Evolutionary conservation across 2,329 filamentous ascomycete species (phyloP).

Genomic region (Aureobasidium vineae): DNA sequence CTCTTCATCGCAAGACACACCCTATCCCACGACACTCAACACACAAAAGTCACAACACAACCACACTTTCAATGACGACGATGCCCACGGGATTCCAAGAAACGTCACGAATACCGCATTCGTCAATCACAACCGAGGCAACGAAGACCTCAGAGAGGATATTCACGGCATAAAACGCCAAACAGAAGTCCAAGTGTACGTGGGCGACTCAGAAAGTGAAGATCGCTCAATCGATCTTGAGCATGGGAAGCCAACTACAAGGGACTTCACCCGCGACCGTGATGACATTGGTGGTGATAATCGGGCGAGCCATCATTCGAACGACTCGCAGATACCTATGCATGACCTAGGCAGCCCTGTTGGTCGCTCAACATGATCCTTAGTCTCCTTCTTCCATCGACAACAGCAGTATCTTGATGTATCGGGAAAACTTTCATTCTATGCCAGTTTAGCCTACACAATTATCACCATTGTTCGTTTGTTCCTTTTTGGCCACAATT

Average conservation of each 20-base stretch:
- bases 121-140: not conserved
- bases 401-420: not conserved
- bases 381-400: not conserved
- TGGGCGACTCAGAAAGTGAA: conserved; percentile 18
- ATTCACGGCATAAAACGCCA: conserved; percentile 16
- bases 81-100: not conserved
- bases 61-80: not conserved
- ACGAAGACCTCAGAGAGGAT: conserved; percentile 3
- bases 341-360: conserved; percentile 1
- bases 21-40: not conserved
- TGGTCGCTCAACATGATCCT: not conserved
- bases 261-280: conserved; percentile 16
- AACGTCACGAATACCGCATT: conserved; percentile 1
- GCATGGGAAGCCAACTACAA: not conserved
- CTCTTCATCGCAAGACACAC: conserved; percentile 10
- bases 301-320: not conserved
- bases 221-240: not conserved
- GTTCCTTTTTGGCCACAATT: not conserved
- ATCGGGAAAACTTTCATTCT: not conserved
- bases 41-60: not conserved
- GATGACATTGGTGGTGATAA: not conserved
- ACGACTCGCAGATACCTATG: conserved; percentile 24
- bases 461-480: not conserved
- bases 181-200: conserved; percentile 20
- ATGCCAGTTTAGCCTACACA: not conserved